Conservation (phyloP, 768 basidiomycete genomes). For the Candolleomyces efflorescens region DNA sequence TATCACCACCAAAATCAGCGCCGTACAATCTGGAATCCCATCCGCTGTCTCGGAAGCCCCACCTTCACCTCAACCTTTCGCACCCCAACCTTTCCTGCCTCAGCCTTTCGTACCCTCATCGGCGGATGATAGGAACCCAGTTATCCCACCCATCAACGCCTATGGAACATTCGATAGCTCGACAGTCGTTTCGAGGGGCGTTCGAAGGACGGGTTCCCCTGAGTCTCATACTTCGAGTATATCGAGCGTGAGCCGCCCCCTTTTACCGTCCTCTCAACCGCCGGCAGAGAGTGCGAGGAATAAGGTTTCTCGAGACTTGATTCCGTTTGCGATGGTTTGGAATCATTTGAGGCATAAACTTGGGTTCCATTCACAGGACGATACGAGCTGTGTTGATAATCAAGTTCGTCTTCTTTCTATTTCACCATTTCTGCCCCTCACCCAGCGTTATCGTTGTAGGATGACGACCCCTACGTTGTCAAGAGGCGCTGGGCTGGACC, state of each 20-base stretch:
- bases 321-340: slow-evolving; percentile 34
- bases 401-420: too few relatives aligned
- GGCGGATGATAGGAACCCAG: slow-evolving; percentile 19
- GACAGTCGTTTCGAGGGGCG: slow-evolving; percentile 11
- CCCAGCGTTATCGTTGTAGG: too few relatives aligned
- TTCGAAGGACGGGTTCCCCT: slow-evolving; percentile 6
- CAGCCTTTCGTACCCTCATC: not conserved
- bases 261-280: slow-evolving; percentile 36
- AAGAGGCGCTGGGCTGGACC: slow-evolving; percentile 32
- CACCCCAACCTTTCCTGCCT: too few relatives aligned
- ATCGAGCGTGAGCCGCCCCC: slow-evolving; percentile 25
- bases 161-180: slow-evolving; percentile 46
- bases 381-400: not conserved
- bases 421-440: too few relatives aligned
- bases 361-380: slow-evolving; percentile 15
- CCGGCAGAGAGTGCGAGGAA: slow-evolving; percentile 18
- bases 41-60: slow-evolving; percentile 8
- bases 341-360: slow-evolving; percentile 18
- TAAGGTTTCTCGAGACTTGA: slow-evolving; percentile 32
- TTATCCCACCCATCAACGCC: slow-evolving; percentile 43
- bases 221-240: slow-evolving; percentile 16
- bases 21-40: not conserved
- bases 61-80: not conserved
- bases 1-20: slow-evolving; percentile 21
- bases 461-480: not conserved